Percentiles rank a stretch among this genome's conserved stretches.
Evolutionary conservation across 352 stramenopile genomes (phyloP).

Genomic region (Plasmopara halstedii): DNA sequence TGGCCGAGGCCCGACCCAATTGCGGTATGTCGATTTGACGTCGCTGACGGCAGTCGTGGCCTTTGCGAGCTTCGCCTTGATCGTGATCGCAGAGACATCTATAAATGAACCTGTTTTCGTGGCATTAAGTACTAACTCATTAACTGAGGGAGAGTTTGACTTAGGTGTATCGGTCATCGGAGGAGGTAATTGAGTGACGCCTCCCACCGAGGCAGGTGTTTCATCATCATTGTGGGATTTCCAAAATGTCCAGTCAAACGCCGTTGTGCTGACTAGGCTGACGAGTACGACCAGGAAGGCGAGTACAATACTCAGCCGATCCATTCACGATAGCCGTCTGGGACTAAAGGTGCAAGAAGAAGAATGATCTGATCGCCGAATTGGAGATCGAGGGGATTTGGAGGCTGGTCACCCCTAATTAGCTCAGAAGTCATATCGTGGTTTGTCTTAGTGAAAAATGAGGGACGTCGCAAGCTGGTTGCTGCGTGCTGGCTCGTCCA

Average conservation of each 20-base stretch:
- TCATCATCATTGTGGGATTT: conserved; percentile 8
- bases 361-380: conserved; percentile 8
- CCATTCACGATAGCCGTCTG: conserved; percentile 9
- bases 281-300: conserved; percentile 11
- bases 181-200: not conserved
- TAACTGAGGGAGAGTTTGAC: conserved; percentile 5
- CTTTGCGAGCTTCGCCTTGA: conserved; percentile 9
- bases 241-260: conserved; percentile 20
- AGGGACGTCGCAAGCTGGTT: no score
- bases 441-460: no score
- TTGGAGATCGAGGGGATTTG: no score
- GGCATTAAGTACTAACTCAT: no score
- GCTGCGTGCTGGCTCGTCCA: no score
- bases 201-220: not conserved
- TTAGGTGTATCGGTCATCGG: not conserved
- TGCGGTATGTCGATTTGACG: conserved; percentile 15
- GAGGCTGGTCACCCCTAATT: not conserved
- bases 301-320: conserved; percentile 12
- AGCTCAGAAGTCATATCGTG: not conserved
- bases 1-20: conserved; percentile 28
- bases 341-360: conserved; percentile 12
- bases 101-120: conserved; percentile 21
- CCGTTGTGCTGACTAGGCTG: conserved; percentile 6
- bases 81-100: conserved; percentile 1
- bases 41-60: conserved; percentile 6